Conservation (phyloP, 2,329 filamentous ascomycete genomes). For the Diaporthe citrichinensis region DNA sequence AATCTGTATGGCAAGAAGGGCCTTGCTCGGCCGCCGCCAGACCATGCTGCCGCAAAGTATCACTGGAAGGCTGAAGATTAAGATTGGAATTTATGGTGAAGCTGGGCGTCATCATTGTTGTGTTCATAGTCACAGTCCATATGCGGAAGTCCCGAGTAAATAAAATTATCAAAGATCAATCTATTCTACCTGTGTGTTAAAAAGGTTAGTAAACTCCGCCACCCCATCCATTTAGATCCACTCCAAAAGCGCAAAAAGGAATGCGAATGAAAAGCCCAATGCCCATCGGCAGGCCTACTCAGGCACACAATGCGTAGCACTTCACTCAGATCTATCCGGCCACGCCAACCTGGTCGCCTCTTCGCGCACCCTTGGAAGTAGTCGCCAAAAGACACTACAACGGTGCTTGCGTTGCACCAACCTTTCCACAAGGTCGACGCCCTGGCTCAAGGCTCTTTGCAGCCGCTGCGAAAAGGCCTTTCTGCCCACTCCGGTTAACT, state of each 20-base stretch:
- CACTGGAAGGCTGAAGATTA: constrained; percentile 43
- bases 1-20: constrained; percentile 69
- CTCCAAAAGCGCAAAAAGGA: neutral
- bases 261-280: neutral
- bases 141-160: neutral
- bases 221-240: neutral
- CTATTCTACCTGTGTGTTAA: neutral
- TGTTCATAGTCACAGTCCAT: neutral
- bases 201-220: neutral
- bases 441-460: neutral
- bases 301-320: neutral
- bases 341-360: neutral
- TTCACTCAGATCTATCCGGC: neutral
- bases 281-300: neutral
- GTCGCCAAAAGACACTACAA: neutral
- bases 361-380: neutral
- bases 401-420: too few species aligned
- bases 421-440: neutral
- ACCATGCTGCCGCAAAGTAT: constrained; percentile 33
- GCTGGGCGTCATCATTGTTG: neutral
- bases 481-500: neutral
- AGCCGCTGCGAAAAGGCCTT: neutral
- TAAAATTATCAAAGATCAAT: neutral
- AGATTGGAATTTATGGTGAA: neutral
- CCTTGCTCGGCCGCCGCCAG: constrained; percentile 11